Evolutionary conservation across 2,329 filamentous ascomycete species (phyloP).

Genomic region (Aspergillus ruber): DNA sequence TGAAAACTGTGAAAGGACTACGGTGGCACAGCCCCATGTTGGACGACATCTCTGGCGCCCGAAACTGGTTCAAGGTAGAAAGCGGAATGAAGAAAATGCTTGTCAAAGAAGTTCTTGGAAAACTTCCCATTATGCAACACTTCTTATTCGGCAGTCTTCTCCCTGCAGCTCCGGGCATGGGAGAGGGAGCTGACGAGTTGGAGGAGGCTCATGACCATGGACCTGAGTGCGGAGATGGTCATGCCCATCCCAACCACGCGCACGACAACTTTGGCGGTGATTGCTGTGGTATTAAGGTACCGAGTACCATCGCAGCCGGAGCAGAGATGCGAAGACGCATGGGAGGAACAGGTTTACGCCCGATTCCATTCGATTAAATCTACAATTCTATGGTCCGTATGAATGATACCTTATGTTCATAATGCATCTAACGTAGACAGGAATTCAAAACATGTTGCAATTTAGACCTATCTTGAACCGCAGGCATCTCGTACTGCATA

Average conservation of each 20-base stretch:
- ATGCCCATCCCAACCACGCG: conserved; percentile 63
- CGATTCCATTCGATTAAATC: conserved; percentile 42
- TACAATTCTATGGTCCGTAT: background rate
- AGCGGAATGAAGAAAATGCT: conserved; percentile 97
- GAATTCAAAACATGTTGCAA: background rate
- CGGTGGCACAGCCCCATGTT: conserved; percentile 98
- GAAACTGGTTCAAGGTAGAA: conserved; percentile 87
- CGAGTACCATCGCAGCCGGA: conserved; percentile 84
- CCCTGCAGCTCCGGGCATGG: conserved; percentile 74
- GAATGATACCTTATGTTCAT: background rate
- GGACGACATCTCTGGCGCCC: conserved; percentile 88
- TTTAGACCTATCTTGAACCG: background rate
- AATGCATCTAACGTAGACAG: background rate
- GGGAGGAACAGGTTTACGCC: conserved; percentile 58
- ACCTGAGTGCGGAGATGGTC: conserved; percentile 52
- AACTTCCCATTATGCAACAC: conserved; percentile 97
- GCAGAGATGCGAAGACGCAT: conserved; percentile 76
- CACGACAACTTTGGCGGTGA: conserved; percentile 68
- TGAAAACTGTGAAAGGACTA: conserved; percentile 90
- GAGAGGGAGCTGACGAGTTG: conserved; percentile 41
- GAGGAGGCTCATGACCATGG: conserved; percentile 49
- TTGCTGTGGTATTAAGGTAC: conserved; percentile 96
- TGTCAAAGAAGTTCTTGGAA: conserved; percentile 81
- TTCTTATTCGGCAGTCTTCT: conserved; percentile 88
- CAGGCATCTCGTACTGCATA: background rate